Evolutionary conservation across 164 flowering plant genomes (phyloP).

Genomic region (Vitis amurensis): DNA sequence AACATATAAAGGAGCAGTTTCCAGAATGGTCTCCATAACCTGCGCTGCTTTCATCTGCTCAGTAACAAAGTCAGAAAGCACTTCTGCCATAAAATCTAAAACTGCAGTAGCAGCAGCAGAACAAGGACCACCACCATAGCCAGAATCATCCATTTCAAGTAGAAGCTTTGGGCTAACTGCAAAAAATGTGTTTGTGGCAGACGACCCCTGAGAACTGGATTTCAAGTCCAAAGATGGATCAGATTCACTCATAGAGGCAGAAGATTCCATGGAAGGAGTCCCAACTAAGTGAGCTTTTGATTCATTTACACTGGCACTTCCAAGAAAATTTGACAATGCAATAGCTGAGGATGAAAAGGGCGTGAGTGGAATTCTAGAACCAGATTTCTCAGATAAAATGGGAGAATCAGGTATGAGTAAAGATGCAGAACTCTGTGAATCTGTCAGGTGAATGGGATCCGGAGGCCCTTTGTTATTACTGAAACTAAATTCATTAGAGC

Average conservation of each 20-base stretch:
- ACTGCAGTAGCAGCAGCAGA: conserved; percentile 94
- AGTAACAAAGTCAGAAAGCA: conserved; percentile 80
- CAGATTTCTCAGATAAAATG: conserved; percentile 68
- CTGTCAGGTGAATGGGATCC: conserved; percentile 35
- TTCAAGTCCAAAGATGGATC: conserved; percentile 60
- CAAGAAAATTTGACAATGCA: conserved; percentile 84
- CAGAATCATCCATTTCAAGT: conserved; percentile 82
- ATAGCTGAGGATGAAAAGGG: conserved; percentile 60
- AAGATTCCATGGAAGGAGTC: conserved; percentile 67
- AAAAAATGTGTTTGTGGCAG: conserved; percentile 49
- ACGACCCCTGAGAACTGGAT: conserved; percentile 52
- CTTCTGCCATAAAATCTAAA: conserved; percentile 91
- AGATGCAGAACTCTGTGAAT: conserved; percentile 69
- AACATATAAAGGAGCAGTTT: conserved; percentile 74
- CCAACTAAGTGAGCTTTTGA: conserved; percentile 41
- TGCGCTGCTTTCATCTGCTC: conserved; percentile 85
- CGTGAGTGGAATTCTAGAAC: conserved; percentile 40
- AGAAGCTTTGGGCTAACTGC: conserved; percentile 65
- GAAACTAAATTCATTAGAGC: conserved; percentile 37
- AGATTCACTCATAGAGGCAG: conserved; percentile 52
- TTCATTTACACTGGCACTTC: conserved; percentile 52
- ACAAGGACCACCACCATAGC: conserved; percentile 98
- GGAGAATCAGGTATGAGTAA: conserved; percentile 62
- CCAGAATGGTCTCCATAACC: conserved; percentile 71
- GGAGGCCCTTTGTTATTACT: conserved; percentile 29